Base-by-base conservation (phyloP, 495 filamentous ascomycete species). In the Annulohypoxylon maeteangense region DNA sequence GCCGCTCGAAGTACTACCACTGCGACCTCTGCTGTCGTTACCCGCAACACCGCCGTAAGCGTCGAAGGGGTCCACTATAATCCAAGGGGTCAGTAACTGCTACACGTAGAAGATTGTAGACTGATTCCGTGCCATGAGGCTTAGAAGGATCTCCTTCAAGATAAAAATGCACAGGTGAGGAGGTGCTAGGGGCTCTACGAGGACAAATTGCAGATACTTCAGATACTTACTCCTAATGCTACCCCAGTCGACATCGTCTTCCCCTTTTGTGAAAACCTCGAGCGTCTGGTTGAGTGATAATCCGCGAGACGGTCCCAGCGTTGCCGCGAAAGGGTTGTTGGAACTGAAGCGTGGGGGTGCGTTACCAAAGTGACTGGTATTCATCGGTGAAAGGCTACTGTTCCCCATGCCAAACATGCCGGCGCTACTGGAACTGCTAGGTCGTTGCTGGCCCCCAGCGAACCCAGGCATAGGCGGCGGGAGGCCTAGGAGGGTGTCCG, bases 201-300 rank as follows among this genome's bases (percentile, higher is more conserved):
- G 14, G 3, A 60, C 2, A 5, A 25, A n/a, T 3, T 16, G n/a
- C 1, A n/a, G 32, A 36, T 7, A 3, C 11, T 40, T 14, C 14
- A 16, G 3, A 12, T 42, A 65, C 70, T 72, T 16, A 72, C 70
- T 81, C 27, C 76, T 76, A 23, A 82, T 81, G 75, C 94, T 91
- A 68, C 91, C 91, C 94, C 94, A 97, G 70, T 94, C 92, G 20
- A 93, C 82, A 72, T 94, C 93, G 66, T 94, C 90, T 18, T 93
- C 84, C 25, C 92, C 91, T 80, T 97, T 97, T 77, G 88, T 93
- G 78, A 94, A 97, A 25, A 97, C 88, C 72, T 92, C 88, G 27
- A 97, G 85, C 6, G 87, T 87, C 65, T 91, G 89, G 67, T 82
- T 75, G 86, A 91, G 69, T 78, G 67, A 62, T 16, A 74, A 54